A percentile compares a stretch with the other conserved stretches of the same genome.
These are phyloP conservation scores for Globisporangium apiculatum DNA, from an alignment of 352 stramenopile species.

Conservation along the genomic window DNA sequence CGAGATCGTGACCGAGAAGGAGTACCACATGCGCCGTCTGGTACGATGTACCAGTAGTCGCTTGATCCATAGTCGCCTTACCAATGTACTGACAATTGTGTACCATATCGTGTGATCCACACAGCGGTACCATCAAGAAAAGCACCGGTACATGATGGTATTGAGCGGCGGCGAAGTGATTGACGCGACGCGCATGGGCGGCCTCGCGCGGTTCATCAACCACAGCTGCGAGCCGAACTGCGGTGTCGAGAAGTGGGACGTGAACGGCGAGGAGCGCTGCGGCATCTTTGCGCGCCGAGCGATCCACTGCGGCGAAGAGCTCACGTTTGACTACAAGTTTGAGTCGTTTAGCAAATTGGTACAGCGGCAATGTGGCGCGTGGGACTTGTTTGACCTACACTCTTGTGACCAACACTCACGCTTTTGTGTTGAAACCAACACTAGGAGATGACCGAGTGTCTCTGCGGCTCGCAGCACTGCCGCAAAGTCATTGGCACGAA, in stretches of 20 bases:
- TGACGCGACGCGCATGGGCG: constrained; percentile 86
- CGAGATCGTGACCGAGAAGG: constrained; percentile 78
- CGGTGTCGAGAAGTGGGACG: constrained; percentile 91
- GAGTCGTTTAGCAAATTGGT: constrained; percentile 47
- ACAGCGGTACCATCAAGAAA: constrained; percentile 77
- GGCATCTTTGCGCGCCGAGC: constrained; percentile 91
- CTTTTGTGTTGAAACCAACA: too few relatives aligned
- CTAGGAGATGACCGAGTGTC: constrained; percentile 65
- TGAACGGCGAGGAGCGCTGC: constrained; percentile 91
- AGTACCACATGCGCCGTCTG: constrained; percentile 72
- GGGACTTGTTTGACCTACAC: too few relatives aligned
- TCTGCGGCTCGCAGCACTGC: constrained; percentile 55
- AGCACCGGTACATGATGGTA: constrained; percentile 83
- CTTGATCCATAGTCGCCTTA: background rate
- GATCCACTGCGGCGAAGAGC: constrained; percentile 87
- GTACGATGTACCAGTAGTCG: constrained; percentile 22
- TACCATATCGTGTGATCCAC: too few relatives aligned
- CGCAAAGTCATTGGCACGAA: constrained; percentile 71
- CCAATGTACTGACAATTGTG: background rate
- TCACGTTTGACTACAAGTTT: constrained; percentile 96
- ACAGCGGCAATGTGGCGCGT: background rate
- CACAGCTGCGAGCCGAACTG: constrained; percentile 93
- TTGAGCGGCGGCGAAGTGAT: constrained; percentile 82
- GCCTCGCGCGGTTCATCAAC: constrained; percentile 94
- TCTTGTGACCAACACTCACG: background rate